Conservation (phyloP, 2,329 filamentous ascomycete genomes). For the Colletotrichum filicis region DNA sequence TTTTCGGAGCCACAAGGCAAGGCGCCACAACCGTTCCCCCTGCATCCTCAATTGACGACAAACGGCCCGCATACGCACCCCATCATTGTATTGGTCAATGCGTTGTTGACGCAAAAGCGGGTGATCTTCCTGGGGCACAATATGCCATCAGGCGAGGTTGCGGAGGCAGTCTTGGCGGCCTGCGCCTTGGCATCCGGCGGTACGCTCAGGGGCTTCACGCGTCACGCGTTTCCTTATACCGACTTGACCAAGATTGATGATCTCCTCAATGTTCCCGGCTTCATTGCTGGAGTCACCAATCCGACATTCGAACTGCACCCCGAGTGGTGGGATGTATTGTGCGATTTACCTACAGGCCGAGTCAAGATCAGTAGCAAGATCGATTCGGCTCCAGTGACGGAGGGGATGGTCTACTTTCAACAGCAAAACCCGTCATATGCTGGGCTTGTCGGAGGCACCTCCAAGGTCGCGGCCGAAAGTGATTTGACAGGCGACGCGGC, state of each 20-base stretch:
- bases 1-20: slow-evolving; percentile 88
- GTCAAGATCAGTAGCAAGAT: slow-evolving; percentile 95
- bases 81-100: slow-evolving; percentile 94
- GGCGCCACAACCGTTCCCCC: slow-evolving; percentile 82
- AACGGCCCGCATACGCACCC: slow-evolving; percentile 91
- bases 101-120: slow-evolving; percentile 93
- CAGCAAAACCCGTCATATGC: slow-evolving; percentile 75
- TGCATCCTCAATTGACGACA: slow-evolving; percentile 93
- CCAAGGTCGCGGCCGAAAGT: slow-evolving; percentile 50
- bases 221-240: slow-evolving; percentile 97
- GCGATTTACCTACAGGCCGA: slow-evolving; percentile 89
- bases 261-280: slow-evolving; percentile 92
- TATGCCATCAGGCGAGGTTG: slow-evolving; percentile 93
- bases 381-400: slow-evolving; percentile 82
- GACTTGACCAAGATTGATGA: slow-evolving; percentile 98
- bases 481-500: slow-evolving; percentile 88
- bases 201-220: slow-evolving; percentile 90
- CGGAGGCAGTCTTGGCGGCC: slow-evolving; percentile 96
- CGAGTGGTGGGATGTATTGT: slow-evolving; percentile 98
- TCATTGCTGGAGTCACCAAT: slow-evolving; percentile 98
- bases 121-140: slow-evolving; percentile 97
- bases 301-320: slow-evolving; percentile 94
- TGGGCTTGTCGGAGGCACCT: slow-evolving; percentile 56
- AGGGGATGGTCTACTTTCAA: slow-evolving; percentile 89
- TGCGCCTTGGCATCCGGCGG: slow-evolving; percentile 94